Conservation (phyloP, 495 filamentous ascomycete species). For the Podospora pseudocomata region DNA sequence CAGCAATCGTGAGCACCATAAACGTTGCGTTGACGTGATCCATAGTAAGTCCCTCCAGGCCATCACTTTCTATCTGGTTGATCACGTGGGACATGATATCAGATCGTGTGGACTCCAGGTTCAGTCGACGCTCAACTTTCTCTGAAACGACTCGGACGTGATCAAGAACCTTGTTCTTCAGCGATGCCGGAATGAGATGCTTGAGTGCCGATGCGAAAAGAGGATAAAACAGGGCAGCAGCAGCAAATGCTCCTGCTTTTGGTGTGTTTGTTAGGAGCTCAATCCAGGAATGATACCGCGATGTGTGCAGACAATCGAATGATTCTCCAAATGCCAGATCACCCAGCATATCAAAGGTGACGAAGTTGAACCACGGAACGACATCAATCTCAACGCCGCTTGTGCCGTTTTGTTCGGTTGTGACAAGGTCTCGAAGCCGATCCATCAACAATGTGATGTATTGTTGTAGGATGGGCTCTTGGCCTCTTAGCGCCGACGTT, state of each 20-base stretch:
- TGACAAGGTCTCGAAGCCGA: constrained; percentile 9
- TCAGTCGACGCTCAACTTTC: constrained; percentile 37
- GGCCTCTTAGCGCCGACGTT: neutral
- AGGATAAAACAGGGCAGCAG: constrained; percentile 33
- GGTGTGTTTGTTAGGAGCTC: constrained; percentile 31
- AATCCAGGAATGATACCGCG: constrained; percentile 46
- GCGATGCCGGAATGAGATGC: constrained; percentile 34
- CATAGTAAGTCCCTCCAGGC: constrained; percentile 11
- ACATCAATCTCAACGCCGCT: constrained; percentile 32
- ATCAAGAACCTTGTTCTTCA: constrained; percentile 28
- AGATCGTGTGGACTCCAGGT: constrained; percentile 25
- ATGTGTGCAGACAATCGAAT: constrained; percentile 46
- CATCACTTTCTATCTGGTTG: constrained; percentile 19
- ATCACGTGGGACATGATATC: constrained; percentile 43
- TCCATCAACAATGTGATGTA: constrained; percentile 8
- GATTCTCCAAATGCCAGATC: constrained; percentile 54
- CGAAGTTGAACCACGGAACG: constrained; percentile 47
- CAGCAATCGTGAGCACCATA: constrained; percentile 35
- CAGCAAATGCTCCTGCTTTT: constrained; percentile 28
- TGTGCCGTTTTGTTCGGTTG: neutral
- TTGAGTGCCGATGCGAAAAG: constrained; percentile 27
- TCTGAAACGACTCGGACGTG: constrained; percentile 40
- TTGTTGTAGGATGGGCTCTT: constrained; percentile 11
- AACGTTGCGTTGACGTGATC: constrained; percentile 43
- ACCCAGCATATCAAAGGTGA: constrained; percentile 58